Evolutionary conservation across 345 rosid species (phyloP), one percentile per base, ranked within the genome.

Genomic region (Euphorbia lathyris): DNA sequence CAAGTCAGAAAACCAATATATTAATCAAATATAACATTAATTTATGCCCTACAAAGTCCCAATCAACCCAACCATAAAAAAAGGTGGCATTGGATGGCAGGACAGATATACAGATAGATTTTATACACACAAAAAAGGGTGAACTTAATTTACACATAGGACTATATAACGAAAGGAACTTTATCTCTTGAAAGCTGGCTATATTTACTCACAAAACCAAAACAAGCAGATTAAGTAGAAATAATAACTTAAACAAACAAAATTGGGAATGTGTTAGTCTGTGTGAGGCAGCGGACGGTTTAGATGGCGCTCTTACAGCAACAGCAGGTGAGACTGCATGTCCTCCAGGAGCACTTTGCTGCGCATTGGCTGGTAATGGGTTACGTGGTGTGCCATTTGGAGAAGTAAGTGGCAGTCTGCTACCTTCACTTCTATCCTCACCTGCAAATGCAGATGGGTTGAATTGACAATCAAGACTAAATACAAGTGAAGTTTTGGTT

Each of bases 261-360:
- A 72, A 57, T 66, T 42, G 34, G 34, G 76, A 61, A 12, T 80
- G 57, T 5, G 64, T 5, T 12, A 63, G 76, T 32, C 25, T 74
- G 74, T 48, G 60, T 27, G 83, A 51, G 42, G 83, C 75, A 62
- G 75, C 76, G 53, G 96, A 84, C 27, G 93, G 79, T 74, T 73
- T 83, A 58, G 87, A 82, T 32, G 89, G 87, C 62, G 98, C 83
- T 74, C 85, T 86, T 69, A 95, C 92, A 2, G 98, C 97, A 40
- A 87, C 78, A n/a, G 92, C 97, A 34, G 98, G 98, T 42, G 96
- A 77, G 60, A 87, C 90, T 4, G 93, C 98, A 48, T 68, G 85
- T 59, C 84, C 82, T 26, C 84, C 75, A 0, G 76, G 80, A 38
- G 72, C 58, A 53, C 80, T 82, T 74, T 85, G 92, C 57, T 90